Base-by-base conservation (phyloP, 2,329 filamentous ascomycete species). In the Nemania sp. region DNA sequence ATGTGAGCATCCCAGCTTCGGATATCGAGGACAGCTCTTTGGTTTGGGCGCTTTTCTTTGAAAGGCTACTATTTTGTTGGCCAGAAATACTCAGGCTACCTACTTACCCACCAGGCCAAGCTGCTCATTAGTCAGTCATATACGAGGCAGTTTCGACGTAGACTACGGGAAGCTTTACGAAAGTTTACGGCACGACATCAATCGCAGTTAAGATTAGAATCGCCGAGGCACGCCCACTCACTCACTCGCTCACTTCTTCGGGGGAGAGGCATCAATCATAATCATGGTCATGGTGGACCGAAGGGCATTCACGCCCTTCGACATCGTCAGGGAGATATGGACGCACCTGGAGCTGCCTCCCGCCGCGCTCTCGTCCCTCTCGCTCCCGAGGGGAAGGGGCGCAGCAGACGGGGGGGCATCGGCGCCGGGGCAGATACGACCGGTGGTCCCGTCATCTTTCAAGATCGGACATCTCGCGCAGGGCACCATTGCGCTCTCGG, bases 381-480 rank as follows among this genome's bases (percentile, higher is more conserved):
- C 50, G n/a, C 56, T 67, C 1, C 64, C 64, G 1, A 58, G 50
- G 2, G n/a, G n/a, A n/a, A n/a, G n/a, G n/a, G n/a, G n/a, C n/a
- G n/a, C n/a, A n/a, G 12, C 20, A 56, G 6, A 17, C 17, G 25
- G 12, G 1, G n/a, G n/a, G n/a, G n/a, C n/a, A n/a, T n/a, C n/a
- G n/a, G 56, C 55, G 4, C 15, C 52, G 12, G 50, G 39, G 11
- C 21, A 29, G 20, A 51, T 69, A 73, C 4, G 73, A 72, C 3
- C 69, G 77, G 1, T 77, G 78, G 0, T 85, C 81, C 1, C 53
- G 2, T 65, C 64, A 17, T 86, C 83, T 0, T 86, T 80, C 75
- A 84, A 83, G 58, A 77, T 86, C 13, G 80, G 77, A 0, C 73
- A 80, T 39, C 72, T 87, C 0, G 83, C 83, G 0, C 83, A 86